Base-by-base conservation (phyloP, 331 rosid species). In the Quercus phellos region DNA sequence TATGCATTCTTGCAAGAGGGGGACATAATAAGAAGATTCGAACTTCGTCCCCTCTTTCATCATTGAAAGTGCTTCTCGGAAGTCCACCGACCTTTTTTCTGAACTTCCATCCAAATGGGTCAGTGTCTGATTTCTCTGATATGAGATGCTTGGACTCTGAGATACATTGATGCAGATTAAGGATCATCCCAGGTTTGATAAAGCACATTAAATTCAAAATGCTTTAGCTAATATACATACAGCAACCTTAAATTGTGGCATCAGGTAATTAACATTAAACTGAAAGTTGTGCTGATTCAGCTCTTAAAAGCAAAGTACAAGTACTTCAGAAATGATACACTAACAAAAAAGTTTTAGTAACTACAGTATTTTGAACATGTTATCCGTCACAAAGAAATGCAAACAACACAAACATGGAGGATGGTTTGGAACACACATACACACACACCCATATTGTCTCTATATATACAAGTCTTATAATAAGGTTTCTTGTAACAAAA, bases 1-100 rank as follows among this genome's bases (percentile, higher is more conserved):
- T 43, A 89, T 74, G 79, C 99, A 92, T 73, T 85, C 74, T 84
- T 92, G 90, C 88, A 92, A 84, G 51, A 94, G 76, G 61, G 90
- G 87, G 61, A 63, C 67, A 60, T 90, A 94, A 77, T 76, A 71
- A 67, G 89, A 81, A 22, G 90, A 80, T 12, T 88, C 88, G 67
- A 83, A 50, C 73, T 67, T 58, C 26, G 74, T 72, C 43, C 84
- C 80, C 55, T 90, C 91, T 74, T 76, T 79, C 30, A 84, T 35
- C 26, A 78, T 61, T 14, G 78, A 82, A 75, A 92, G 82, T 13
- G 89, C 88, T 87, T 90, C 90, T 38, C 81, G 85, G 77, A 90
- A 87, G 75, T 90, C 91, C 35, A 80, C 80, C 55, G 84, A 30
- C 42, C 55, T 83, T 26, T 85, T 77, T 55, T 86, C 86, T 69